Base-by-base conservation (phyloP, 2,329 filamentous ascomycete genomes). In the Colletotrichum coccodes region DNA sequence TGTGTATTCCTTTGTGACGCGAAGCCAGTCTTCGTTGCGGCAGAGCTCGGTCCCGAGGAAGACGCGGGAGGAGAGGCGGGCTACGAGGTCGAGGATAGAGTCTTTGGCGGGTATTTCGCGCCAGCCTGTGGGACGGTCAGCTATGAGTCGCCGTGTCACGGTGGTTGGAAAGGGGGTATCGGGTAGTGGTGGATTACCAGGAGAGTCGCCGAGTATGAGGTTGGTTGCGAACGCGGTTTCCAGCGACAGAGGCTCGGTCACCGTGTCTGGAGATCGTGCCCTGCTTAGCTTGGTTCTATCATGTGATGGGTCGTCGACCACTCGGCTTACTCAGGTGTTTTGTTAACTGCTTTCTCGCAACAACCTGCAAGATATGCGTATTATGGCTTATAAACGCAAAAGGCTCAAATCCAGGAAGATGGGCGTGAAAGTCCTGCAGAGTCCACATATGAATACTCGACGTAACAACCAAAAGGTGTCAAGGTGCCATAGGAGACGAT, bases 1-100 rank as follows among this genome's bases (percentile, higher is more conserved):
- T 14, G 82, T 81, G 71, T 83, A 85, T 26, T 77, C 73, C 74
- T 82, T 75, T 57, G 81, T 73, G 62, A 84, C 79, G 3, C 80
- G 75, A 30, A 86, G 78, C 85, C 85, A 87, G 49, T 79, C 75
- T 34, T 80, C 72, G 70, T 86, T 80, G 6, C 82, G 82, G 73
- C 82, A 84, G 18, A 86, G 73, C 6, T 77, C 74, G 6, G 75
- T 71, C 6, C 85, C 85, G 3, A 87, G 73, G 70, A 87, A 86
- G 6, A 86, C 79, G 6, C 83, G 78, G 4, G 85, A 83, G 0
- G 85, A 85, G 14, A 87, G 71, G 7, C 83, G 82, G 16, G 84
- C 83, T 12, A 89, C 79, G 11, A 85, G 28, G 3, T 62, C 28
- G 21, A 63, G 44, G 32, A 42, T 26, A 46, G 28, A n/a, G 32